Percentiles rank a stretch among this genome's conserved stretches.
phyloP scores from a whole-genome alignment of 768 basidiomycete species.

The Peribolospora kevripleyi region DNA sequence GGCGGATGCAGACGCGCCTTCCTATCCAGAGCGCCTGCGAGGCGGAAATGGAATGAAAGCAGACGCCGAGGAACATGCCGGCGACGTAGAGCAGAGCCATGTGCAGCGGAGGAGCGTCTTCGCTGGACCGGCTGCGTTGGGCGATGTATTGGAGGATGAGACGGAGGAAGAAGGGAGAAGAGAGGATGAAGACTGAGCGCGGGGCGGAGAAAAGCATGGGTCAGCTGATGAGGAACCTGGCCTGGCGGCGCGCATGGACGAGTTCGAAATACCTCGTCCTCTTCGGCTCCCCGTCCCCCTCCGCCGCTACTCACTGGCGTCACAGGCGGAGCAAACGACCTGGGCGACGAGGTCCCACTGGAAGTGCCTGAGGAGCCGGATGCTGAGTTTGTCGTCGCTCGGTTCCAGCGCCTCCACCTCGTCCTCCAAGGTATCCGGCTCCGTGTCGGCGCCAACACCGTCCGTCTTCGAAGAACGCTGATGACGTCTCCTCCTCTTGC shows the following conservation, averaged over 20 bases:
- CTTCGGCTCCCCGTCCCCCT: too few species aligned
- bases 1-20: constrained; percentile 18
- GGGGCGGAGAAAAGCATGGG: constrained; percentile 11
- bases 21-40: constrained; percentile 20
- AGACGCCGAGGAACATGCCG: constrained; percentile 19
- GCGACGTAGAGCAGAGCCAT: constrained; percentile 21
- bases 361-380: constrained; percentile 4
- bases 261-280: too few species aligned
- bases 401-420: background rate
- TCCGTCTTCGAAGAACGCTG: background rate
- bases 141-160: constrained; percentile 19
- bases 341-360: constrained; percentile 1
- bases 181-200: constrained; percentile 20
- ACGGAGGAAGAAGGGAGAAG: constrained; percentile 20
- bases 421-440: background rate
- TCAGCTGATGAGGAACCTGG: too few species aligned
- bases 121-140: constrained; percentile 11
- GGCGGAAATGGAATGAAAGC: constrained; percentile 12
- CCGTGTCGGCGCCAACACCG: background rate
- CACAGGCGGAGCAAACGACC: constrained; percentile 3
- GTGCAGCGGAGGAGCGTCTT: constrained; percentile 16
- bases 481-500: background rate
- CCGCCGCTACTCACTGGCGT: too few species aligned
- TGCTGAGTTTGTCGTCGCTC: background rate
- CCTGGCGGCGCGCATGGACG: too few species aligned